phyloP scores from a whole-genome alignment of 1,284 basidiomycete genomes.

The Cutaneotrichosporon daszewskae region DNA sequence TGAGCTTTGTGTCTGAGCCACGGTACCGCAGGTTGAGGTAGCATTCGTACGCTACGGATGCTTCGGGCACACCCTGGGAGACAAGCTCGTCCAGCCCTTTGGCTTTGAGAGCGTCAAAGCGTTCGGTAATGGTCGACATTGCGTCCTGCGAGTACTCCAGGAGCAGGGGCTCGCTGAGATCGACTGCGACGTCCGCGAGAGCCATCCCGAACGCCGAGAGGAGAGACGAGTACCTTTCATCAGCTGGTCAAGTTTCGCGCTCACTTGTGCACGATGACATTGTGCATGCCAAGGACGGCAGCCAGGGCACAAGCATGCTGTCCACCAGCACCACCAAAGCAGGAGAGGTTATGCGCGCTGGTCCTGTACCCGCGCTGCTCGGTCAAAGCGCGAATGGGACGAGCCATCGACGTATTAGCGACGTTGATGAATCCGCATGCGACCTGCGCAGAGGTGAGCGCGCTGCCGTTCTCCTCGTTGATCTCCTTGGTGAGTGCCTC shows the following conservation, averaged over 20 bases:
- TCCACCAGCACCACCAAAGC: slow-evolving; percentile 86
- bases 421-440: slow-evolving; percentile 72
- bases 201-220: slow-evolving; percentile 84
- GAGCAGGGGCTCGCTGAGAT: slow-evolving; percentile 59
- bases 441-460: slow-evolving; percentile 75
- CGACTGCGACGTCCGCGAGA: slow-evolving; percentile 75
- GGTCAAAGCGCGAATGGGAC: slow-evolving; percentile 85
- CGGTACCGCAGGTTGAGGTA: slow-evolving; percentile 89
- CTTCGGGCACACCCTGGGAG: slow-evolving; percentile 62
- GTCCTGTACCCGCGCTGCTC: slow-evolving; percentile 84
- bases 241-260: too few species aligned
- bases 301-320: slow-evolving; percentile 87
- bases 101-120: slow-evolving; percentile 58
- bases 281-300: slow-evolving; percentile 63
- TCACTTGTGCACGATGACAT: slow-evolving; percentile 76
- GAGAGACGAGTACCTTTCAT: slow-evolving; percentile 74
- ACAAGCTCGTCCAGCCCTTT: slow-evolving; percentile 58
- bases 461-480: slow-evolving; percentile 57
- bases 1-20: slow-evolving; percentile 72
- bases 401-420: slow-evolving; percentile 89
- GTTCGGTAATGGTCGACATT: slow-evolving; percentile 56
- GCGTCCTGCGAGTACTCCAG: slow-evolving; percentile 62
- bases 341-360: slow-evolving; percentile 73
- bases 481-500: slow-evolving; percentile 62
- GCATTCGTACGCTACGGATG: slow-evolving; percentile 64